These are phyloP conservation scores for Boehmeria nivea DNA, from an alignment of 306 rosid species.

Conservation along the genomic window DNA sequence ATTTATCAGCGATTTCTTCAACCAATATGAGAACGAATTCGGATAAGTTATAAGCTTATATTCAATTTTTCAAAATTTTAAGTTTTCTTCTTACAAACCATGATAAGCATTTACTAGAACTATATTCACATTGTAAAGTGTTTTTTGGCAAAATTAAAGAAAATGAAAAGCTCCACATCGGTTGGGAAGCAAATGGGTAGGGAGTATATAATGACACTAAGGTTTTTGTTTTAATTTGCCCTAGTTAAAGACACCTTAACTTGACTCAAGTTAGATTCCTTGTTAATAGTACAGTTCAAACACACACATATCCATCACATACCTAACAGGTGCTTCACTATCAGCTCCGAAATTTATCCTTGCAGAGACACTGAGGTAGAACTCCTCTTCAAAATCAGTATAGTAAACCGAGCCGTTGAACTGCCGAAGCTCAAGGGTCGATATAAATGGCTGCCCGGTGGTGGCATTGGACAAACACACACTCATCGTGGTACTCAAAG, in stretches of 20 bases:
- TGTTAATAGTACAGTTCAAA: background rate
- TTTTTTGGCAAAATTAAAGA: too few relatives aligned
- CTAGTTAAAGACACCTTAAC: background rate
- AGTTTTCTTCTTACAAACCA: too few relatives aligned
- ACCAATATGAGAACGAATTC: background rate
- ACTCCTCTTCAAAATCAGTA: slow-evolving; percentile 50
- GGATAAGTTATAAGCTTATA: background rate
- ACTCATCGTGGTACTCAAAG: slow-evolving; percentile 65
- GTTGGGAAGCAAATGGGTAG: too few relatives aligned
- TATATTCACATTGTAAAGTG: too few relatives aligned
- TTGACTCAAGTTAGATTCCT: background rate
- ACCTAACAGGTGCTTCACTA: slow-evolving; percentile 75
- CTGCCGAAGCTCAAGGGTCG: slow-evolving; percentile 93
- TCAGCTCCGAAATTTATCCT: slow-evolving; percentile 96
- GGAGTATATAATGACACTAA: too few relatives aligned
- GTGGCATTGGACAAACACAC: slow-evolving; percentile 97
- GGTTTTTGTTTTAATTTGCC: too few relatives aligned
- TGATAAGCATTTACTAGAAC: too few relatives aligned
- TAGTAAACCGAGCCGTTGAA: slow-evolving; percentile 85
- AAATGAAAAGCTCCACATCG: too few relatives aligned
- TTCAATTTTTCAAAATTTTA: too few relatives aligned
- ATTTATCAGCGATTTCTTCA: background rate
- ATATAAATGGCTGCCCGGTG: slow-evolving; percentile 90
- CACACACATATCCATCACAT: slow-evolving; percentile 2
- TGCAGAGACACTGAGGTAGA: slow-evolving; percentile 91